Evolutionary conservation across 495 filamentous ascomycete genomes (phyloP), one percentile per base, ranked within the genome.

Genomic region (Physcia stellaris): DNA sequence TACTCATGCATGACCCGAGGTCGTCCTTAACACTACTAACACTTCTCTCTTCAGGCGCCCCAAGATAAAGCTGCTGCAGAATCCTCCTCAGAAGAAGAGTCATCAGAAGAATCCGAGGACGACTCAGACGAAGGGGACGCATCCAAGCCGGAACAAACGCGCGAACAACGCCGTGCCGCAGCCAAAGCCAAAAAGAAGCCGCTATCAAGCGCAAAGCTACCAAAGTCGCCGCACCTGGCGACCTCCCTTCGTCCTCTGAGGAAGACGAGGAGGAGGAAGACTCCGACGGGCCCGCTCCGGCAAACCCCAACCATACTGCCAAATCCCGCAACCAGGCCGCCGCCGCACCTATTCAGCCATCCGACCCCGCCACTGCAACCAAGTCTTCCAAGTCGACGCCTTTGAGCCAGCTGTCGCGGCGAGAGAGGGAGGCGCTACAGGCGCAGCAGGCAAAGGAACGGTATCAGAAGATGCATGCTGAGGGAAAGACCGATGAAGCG

Each of bases 401-500:
- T 20, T 16, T 52, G n/a, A 64, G 61, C 15, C 75, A 83, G 57
- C 59, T 86, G 26, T 86, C 75, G 36, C 71, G 88, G 21, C 73
- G 80, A 27, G 88, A 96, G 72, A 69, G 86, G 12, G 90, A 96
- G 63, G 84, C 90, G 0, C 46, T 92, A 19, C 77, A 94, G 63
- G 86, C 87, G 0, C 77, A 80, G 46, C 80, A 85, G 57, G 84
- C 84, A 6, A 83, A 84, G 52, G 87, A 94, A 67, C 69, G 79
- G 38, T 96, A 94, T 52, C 70, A 80, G 70, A 94, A 95, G 68
- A 55, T 96, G 47, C 90, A 98, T 50, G 85, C 85, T 40, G 85
- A 85, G 49, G 90, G 90, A 39, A 95, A 95, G 71, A 95, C 90
- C 27, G 92, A 98, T 39, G 84, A 96, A 66, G 90, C 88, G 16